phyloP scores from a whole-genome alignment of 2,329 filamentous ascomycete species.

The Diplodia seriata region DNA sequence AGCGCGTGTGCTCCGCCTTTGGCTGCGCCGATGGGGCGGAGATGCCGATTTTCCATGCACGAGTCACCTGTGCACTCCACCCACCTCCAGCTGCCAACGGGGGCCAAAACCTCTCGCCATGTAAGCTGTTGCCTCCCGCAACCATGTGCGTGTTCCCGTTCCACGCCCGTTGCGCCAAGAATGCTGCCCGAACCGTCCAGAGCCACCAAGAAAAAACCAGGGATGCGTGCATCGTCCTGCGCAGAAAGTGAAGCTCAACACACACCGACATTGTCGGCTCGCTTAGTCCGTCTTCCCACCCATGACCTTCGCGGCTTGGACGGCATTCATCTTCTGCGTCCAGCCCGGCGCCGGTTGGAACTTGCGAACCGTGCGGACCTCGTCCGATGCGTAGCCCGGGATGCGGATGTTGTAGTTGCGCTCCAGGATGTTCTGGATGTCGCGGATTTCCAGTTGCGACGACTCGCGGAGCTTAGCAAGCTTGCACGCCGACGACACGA shows the following conservation, averaged over 20 bases:
- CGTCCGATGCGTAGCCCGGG: slow-evolving; percentile 92
- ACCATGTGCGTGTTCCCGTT: not conserved
- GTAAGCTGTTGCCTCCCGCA: slow-evolving; percentile 2
- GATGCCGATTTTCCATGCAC: slow-evolving; percentile 30
- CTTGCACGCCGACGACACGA: slow-evolving; percentile 84
- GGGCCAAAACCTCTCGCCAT: slow-evolving; percentile 18
- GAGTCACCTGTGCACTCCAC: slow-evolving; percentile 25
- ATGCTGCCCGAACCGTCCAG: not conserved
- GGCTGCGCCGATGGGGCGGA: slow-evolving; percentile 22
- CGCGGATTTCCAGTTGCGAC: slow-evolving; percentile 81
- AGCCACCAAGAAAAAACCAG: not conserved
- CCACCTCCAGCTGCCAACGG: not conserved
- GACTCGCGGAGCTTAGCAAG: slow-evolving; percentile 92
- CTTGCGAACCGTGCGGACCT: slow-evolving; percentile 92
- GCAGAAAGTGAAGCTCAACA: slow-evolving; percentile 1
- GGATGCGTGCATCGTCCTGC: not conserved
- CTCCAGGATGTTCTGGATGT: slow-evolving; percentile 62
- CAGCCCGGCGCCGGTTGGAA: slow-evolving; percentile 86
- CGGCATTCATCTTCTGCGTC: slow-evolving; percentile 96
- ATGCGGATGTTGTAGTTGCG: slow-evolving; percentile 80
- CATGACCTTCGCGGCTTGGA: slow-evolving; percentile 87
- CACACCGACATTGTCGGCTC: slow-evolving; percentile 25
- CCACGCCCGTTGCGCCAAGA: not conserved
- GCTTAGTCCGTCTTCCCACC: slow-evolving; percentile 50
- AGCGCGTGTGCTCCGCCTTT: slow-evolving; percentile 23